A percentile compares a stretch with the other conserved stretches of the same genome.
These are phyloP conservation scores for Alternaria conjuncta DNA, from an alignment of 2,329 filamentous ascomycete genomes.

Conservation along the genomic window DNA sequence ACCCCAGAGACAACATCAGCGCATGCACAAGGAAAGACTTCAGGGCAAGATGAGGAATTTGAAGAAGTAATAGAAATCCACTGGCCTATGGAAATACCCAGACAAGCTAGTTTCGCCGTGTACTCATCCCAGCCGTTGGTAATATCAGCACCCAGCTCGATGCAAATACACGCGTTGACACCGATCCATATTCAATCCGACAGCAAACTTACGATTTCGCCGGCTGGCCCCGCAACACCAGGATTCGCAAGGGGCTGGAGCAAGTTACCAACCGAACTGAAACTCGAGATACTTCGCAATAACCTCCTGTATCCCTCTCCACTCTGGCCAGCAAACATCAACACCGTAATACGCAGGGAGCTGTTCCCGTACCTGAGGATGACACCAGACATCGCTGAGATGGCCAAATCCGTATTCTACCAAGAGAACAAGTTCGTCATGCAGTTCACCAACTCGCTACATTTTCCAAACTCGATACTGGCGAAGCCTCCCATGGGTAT, in stretches of 20 bases:
- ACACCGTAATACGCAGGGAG: background rate
- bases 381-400: background rate
- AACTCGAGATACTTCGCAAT: background rate
- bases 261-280: background rate
- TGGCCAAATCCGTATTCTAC: background rate
- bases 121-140: background rate
- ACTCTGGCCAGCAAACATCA: constrained; percentile 1
- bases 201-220: background rate
- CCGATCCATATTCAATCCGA: background rate
- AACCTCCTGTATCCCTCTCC: background rate
- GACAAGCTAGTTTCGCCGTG: background rate
- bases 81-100: background rate
- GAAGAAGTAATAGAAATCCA: background rate
- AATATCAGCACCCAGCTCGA: background rate
- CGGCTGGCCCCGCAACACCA: background rate
- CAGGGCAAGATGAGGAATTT: background rate
- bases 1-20: background rate
- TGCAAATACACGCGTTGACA: background rate
- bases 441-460: background rate
- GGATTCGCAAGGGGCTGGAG: background rate
- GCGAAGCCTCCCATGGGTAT: background rate
- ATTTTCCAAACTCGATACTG: background rate
- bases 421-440: background rate
- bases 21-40: background rate
- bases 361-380: background rate